These are phyloP conservation scores for Cytospora chrysosperma DNA, from an alignment of 2,329 filamentous ascomycete species.

Conservation along the genomic window DNA sequence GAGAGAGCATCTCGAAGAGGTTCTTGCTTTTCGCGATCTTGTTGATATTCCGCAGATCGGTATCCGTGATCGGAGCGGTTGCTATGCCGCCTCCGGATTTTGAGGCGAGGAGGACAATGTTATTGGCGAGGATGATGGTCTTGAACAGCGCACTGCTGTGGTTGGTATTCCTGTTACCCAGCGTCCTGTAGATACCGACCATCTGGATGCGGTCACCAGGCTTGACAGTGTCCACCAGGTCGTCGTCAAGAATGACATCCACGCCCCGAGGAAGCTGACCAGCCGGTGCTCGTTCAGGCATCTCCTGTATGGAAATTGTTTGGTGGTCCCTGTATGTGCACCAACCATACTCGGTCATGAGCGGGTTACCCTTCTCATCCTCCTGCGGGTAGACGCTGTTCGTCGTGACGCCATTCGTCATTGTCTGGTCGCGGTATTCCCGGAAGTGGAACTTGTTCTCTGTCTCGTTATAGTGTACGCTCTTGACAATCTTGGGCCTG, in stretches of 20 bases:
- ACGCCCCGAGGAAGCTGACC: constrained; percentile 94
- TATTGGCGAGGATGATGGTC: constrained; percentile 90
- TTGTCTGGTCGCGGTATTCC: constrained; percentile 94
- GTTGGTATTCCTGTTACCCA: constrained; percentile 91
- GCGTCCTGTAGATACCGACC: constrained; percentile 91
- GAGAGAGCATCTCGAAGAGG: constrained; percentile 87
- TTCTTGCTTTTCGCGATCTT: constrained; percentile 94
- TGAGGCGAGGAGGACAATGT: constrained; percentile 89
- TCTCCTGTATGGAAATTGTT: constrained; percentile 97
- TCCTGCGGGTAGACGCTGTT: constrained; percentile 92
- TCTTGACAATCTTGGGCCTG: constrained; percentile 95
- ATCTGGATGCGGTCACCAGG: constrained; percentile 94
- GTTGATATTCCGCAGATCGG: constrained; percentile 98
- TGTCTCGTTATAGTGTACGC: constrained; percentile 91
- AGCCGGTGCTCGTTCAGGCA: constrained; percentile 94
- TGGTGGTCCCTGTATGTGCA: constrained; percentile 96
- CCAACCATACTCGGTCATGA: constrained; percentile 94
- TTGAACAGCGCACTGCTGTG: constrained; percentile 92
- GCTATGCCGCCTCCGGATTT: constrained; percentile 95
- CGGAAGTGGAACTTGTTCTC: constrained; percentile 84
- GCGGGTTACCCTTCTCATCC: constrained; percentile 87
- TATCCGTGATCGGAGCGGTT: constrained; percentile 88
- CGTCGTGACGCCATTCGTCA: constrained; percentile 87
- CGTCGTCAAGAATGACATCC: constrained; percentile 94
- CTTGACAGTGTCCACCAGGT: constrained; percentile 91